A percentile compares a stretch with the other conserved stretches of the same genome.
Conservation (phyloP, 768 basidiomycete species). For the Crassisporium funariophilum region DNA sequence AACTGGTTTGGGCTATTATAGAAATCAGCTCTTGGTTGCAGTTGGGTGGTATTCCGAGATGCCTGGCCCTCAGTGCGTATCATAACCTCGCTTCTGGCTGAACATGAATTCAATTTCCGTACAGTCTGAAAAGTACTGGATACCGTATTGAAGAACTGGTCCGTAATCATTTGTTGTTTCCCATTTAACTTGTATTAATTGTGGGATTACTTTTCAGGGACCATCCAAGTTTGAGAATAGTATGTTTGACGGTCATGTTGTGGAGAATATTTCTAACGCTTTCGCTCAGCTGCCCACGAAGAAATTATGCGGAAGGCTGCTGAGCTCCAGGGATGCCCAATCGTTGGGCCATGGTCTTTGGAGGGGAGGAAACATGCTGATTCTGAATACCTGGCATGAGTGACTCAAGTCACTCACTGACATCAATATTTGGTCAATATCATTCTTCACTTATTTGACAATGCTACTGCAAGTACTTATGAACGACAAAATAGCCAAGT, state of each 20-base stretch:
- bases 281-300: constrained; percentile 39
- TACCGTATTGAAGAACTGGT: constrained; percentile 48
- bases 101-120: background rate
- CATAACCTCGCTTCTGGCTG: background rate
- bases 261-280: background rate
- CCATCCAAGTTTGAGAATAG: constrained; percentile 39
- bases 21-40: constrained; percentile 33
- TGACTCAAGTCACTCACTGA: too few species aligned
- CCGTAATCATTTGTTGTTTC: constrained; percentile 7
- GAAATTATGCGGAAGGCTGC: constrained; percentile 43
- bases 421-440: too few species aligned
- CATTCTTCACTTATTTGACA: too few species aligned
- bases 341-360: constrained; percentile 33
- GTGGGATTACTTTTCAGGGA: constrained; percentile 28
- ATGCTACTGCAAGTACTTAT: too few species aligned
- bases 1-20: constrained; percentile 25
- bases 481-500: too few species aligned
- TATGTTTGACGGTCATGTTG: constrained; percentile 16
- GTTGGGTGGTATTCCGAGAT: constrained; percentile 38
- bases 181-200: background rate
- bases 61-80: constrained; percentile 39
- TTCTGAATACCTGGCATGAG: background rate
- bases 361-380: constrained; percentile 9
- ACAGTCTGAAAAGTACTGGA: constrained; percentile 37
- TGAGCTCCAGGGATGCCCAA: constrained; percentile 44